Percentiles rank a stretch among this genome's conserved stretches.
phyloP scores from a whole-genome alignment of 148 eudicot species.

The Diospyros kaki region DNA sequence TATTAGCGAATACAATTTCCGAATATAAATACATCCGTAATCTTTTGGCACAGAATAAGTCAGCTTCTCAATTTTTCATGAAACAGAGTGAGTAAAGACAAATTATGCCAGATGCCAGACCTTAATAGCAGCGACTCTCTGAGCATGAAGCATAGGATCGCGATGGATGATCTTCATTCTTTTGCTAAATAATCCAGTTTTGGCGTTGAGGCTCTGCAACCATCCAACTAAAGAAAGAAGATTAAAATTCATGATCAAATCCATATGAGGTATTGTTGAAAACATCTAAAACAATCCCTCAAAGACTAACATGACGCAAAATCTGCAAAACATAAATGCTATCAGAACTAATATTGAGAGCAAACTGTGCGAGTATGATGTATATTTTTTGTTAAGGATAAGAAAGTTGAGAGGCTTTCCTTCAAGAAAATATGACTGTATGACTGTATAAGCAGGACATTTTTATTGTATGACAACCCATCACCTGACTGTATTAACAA shows the following conservation, averaged over 20 bases:
- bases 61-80: background rate
- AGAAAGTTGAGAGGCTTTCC: no score
- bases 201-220: conserved; percentile 97
- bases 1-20: no score
- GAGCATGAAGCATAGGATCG: conserved; percentile 83
- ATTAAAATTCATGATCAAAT: conserved; percentile 34
- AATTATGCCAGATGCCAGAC: conserved; percentile 23
- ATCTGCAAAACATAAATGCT: no score
- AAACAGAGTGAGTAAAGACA: background rate
- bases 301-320: background rate
- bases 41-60: background rate
- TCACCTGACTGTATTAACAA: background rate
- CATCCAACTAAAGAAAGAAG: conserved; percentile 76
- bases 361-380: no score
- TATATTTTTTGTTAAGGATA: no score
- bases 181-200: conserved; percentile 85
- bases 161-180: conserved; percentile 93
- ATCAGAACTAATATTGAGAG: no score
- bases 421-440: no score
- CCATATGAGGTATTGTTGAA: conserved; percentile 3
- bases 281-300: background rate
- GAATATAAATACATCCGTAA: background rate
- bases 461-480: background rate
- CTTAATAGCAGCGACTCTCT: conserved; percentile 93
- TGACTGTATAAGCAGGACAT: background rate